Conservation (phyloP, 2,329 filamentous ascomycete species). For the Cladosporium sphaerospermum region DNA sequence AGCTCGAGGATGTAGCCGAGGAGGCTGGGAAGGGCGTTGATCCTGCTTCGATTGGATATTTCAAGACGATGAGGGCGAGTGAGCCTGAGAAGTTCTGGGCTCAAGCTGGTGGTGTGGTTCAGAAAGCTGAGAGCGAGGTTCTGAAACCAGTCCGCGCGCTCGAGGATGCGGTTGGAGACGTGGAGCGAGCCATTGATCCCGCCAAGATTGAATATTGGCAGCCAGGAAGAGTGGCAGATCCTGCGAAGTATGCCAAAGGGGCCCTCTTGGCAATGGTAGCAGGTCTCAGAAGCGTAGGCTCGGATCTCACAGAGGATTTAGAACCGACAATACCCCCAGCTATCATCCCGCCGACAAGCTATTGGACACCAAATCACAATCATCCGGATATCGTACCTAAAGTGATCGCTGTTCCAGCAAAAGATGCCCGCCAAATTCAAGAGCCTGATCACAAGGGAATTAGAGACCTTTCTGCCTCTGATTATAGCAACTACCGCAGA, state of each 20-base stretch:
- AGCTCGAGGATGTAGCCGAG: background rate
- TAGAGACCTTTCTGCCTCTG: background rate
- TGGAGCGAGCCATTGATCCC: background rate
- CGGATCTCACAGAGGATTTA: background rate
- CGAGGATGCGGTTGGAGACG: background rate
- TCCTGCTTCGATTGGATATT: constrained; percentile 1
- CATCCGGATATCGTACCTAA: background rate
- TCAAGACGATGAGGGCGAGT: background rate
- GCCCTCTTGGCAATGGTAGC: background rate
- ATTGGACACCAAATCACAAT: background rate
- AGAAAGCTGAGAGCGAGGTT: background rate
- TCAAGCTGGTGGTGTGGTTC: background rate
- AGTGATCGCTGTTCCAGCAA: background rate
- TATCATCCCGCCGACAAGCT: background rate
- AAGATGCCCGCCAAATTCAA: background rate
- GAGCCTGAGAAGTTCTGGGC: background rate
- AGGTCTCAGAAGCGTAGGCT: background rate
- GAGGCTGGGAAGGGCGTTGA: background rate
- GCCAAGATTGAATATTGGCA: constrained; percentile 7
- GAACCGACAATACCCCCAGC: background rate
- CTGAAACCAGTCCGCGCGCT: background rate
- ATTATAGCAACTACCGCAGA: constrained; percentile 7
- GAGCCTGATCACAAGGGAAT: background rate
- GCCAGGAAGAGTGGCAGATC: background rate
- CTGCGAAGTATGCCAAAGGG: background rate